Percentiles rank a stretch among this genome's conserved stretches.
These are phyloP conservation scores for Solanum tarijense DNA, from an alignment of 257 asterid species.

Conservation along the genomic window DNA sequence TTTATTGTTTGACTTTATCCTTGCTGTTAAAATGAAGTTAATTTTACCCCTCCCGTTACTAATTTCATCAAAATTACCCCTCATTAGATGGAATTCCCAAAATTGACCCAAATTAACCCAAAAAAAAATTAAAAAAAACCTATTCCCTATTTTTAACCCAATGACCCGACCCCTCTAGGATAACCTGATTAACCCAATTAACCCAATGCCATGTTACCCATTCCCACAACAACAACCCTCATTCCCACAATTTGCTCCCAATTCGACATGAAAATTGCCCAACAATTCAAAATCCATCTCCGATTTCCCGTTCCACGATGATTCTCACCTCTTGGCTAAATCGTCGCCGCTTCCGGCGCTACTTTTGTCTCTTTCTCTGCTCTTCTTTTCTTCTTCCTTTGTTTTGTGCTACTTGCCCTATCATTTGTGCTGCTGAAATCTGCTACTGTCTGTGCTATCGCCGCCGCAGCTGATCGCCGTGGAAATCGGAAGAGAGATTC, in stretches of 20 bases:
- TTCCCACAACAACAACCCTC: not conserved
- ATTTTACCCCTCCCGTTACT: no score
- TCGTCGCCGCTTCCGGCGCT: constrained; percentile 24
- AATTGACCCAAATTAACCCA: no score
- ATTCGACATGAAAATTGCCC: not conserved
- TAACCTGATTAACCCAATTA: no score
- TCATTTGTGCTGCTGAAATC: constrained; percentile 25
- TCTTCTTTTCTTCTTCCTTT: constrained; percentile 40
- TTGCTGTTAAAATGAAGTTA: no score
- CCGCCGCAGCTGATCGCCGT: constrained; percentile 1
- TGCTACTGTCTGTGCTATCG: constrained; percentile 6
- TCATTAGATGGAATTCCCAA: no score
- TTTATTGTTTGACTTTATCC: no score
- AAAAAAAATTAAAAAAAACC: no score
- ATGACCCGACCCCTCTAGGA: no score
- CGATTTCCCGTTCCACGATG: constrained; percentile 19
- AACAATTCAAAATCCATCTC: not conserved
- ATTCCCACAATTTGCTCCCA: not conserved
- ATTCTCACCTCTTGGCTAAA: constrained; percentile 30
- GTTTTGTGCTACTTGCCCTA: constrained; percentile 21
- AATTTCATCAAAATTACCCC: no score
- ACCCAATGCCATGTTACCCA: no score
- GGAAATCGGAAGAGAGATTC: not conserved
- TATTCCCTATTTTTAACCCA: no score
- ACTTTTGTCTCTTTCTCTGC: constrained; percentile 30